Base-by-base conservation (phyloP, 2,329 filamentous ascomycete genomes). In the Paraphaeosphaeria minitans region DNA sequence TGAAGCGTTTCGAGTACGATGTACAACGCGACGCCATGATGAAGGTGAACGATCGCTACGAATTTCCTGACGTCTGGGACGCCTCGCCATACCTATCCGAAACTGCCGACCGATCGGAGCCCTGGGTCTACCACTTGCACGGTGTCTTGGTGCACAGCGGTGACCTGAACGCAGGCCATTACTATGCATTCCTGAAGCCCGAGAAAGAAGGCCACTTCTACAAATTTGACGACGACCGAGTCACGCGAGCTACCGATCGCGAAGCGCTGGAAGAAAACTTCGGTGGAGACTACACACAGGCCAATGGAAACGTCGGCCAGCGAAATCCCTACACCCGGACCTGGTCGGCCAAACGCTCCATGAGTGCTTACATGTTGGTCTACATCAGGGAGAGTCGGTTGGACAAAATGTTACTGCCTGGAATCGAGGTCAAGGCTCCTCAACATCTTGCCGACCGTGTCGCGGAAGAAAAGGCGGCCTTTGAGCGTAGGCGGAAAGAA, bases 1-100 rank as follows among this genome's bases (percentile, higher is more conserved):
- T 99, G 59, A 98, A 98, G 80, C 90, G 95, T 53, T 99, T 99
- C 77, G 93, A 99, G 75, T 99, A 99, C 79, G 95, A 99, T 78
- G 91, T 97, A 70, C 90, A 96, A 67, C 88, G 92, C 68, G 94
- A 98, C 73, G 93, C 92, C 64, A 97, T 98, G 91, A 97, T 96
- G 90, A 99, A 99, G 80, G 93, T 99, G 75, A 96, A 96, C 70
- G 92, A 96, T 69, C 88, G 92, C 57, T 94, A 95, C 79, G 92
- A 96, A 71, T 96, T 95, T 66, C 92, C 92, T 1, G 91, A 96
- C 60, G 80, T 86, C 57, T 92, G 93, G 70, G 91, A 96, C 72
- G 92, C 93, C 7, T 83, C 91, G 0, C 93, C 93, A 0, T 99
- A 95, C 74, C 86, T 99, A 21, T 90, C 92, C 13, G 89, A 92